These are phyloP conservation scores for Collybiopsis confluens DNA, from an alignment of 768 basidiomycete genomes.

Conservation along the genomic window DNA sequence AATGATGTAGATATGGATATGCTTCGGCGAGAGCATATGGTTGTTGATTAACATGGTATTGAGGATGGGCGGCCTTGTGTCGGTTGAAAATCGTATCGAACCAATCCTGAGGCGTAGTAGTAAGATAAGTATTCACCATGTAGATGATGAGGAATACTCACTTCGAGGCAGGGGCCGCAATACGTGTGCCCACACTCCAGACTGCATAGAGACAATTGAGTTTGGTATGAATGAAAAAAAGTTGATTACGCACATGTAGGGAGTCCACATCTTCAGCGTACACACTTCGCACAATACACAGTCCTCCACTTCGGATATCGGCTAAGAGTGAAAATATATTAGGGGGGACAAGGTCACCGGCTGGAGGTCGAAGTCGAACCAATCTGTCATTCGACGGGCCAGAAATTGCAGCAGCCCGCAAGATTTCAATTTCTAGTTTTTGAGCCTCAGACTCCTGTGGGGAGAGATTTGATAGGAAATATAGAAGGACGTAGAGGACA, in stretches of 20 bases:
- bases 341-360: neutral
- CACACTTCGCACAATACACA: slow-evolving; percentile 63
- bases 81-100: slow-evolving; percentile 44
- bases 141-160: slow-evolving; percentile 13
- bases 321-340: neutral
- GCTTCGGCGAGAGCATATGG: neutral
- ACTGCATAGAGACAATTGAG: slow-evolving; percentile 26
- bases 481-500: slow-evolving; percentile 7
- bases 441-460: neutral
- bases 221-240: neutral
- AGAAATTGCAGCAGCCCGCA: neutral
- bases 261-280: slow-evolving; percentile 57
- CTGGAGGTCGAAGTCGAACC: neutral
- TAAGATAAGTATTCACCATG: neutral
- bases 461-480: neutral
- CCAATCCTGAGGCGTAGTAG: slow-evolving; percentile 24
- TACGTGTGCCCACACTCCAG: slow-evolving; percentile 71
- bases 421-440: neutral
- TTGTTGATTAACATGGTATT: slow-evolving; percentile 30
- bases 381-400: neutral
- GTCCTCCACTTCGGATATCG: slow-evolving; percentile 38
- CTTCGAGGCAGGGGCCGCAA: slow-evolving; percentile 56
- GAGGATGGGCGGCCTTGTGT: slow-evolving; percentile 44
- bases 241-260: slow-evolving; percentile 49
- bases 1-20: slow-evolving; percentile 8